A percentile compares a stretch with the other conserved stretches of the same genome.
Conservation (phyloP, 129 eudicot species). For the Flaveria brownii region DNA sequence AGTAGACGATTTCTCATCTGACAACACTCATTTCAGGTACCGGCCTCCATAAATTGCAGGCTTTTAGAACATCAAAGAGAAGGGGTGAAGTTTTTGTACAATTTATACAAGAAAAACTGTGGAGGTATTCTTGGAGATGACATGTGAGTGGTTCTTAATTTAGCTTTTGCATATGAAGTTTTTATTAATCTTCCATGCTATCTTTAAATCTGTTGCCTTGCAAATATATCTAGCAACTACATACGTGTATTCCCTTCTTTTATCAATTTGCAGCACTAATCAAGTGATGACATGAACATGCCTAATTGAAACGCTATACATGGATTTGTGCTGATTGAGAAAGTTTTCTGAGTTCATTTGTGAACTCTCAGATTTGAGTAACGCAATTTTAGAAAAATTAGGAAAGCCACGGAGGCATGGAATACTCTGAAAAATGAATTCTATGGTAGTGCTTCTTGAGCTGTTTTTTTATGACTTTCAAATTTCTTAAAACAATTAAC, state of each 20-base stretch:
- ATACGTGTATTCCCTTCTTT: neutral
- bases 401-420: neutral
- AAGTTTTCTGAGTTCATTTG: neutral
- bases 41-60: constrained; percentile 91
- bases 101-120: constrained; percentile 77
- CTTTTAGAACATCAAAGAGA: constrained; percentile 87
- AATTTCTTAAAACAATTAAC: neutral
- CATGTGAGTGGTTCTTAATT: constrained; percentile 59
- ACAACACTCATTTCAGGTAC: constrained; percentile 55
- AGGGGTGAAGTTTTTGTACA: constrained; percentile 86
- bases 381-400: neutral
- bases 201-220: neutral
- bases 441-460: neutral
- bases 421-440: neutral
- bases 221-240: neutral
- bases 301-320: neutral
- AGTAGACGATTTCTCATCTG: constrained; percentile 24
- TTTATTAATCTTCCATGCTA: neutral
- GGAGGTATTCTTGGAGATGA: constrained; percentile 99
- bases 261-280: constrained; percentile 7
- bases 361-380: constrained; percentile 3
- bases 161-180: neutral
- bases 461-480: neutral
- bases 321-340: constrained; percentile 15
- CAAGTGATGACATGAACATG: constrained; percentile 11